These are phyloP conservation scores for Pezicula carpinea DNA, from an alignment of 2,329 filamentous ascomycete genomes.

Conservation along the genomic window DNA sequence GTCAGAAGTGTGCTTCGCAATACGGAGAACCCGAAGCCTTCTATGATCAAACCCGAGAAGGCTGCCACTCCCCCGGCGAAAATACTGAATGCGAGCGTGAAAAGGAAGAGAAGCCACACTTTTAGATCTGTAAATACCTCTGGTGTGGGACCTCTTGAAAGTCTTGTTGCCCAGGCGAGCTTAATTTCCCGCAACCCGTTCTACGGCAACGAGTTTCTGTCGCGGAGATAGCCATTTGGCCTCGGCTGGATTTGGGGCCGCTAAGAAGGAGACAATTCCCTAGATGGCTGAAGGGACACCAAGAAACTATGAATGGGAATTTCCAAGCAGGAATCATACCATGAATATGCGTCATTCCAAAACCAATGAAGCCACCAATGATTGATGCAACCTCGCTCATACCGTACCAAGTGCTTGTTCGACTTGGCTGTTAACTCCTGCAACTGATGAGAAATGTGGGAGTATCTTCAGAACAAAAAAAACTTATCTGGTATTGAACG, in stretches of 20 bases:
- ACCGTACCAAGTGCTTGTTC: slow-evolving; percentile 44
- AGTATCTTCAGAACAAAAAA: background rate
- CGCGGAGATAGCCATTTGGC: background rate
- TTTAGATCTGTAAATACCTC: slow-evolving; percentile 36
- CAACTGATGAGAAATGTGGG: background rate
- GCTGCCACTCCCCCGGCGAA: slow-evolving; percentile 1
- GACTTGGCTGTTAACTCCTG: slow-evolving; percentile 29
- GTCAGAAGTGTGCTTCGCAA: slow-evolving; percentile 44
- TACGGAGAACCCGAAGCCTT: slow-evolving; percentile 41
- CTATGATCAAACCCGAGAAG: slow-evolving; percentile 35
- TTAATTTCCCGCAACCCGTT: slow-evolving; percentile 16
- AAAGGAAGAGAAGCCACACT: slow-evolving; percentile 23
- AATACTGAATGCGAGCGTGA: background rate
- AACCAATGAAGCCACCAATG: background rate
- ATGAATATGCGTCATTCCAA: background rate
- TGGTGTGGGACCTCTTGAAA: background rate
- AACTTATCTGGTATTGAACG: background rate
- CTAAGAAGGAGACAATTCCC: slow-evolving; percentile 31
- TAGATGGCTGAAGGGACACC: slow-evolving; percentile 21
- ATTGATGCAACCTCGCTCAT: background rate
- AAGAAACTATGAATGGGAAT: slow-evolving; percentile 6
- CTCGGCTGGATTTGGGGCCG: background rate
- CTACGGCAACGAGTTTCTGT: background rate
- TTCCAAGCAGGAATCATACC: background rate
- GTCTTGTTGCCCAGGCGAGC: background rate